phyloP scores from a whole-genome alignment of 352 stramenopile species.

The Phytophthora kernoviae region DNA sequence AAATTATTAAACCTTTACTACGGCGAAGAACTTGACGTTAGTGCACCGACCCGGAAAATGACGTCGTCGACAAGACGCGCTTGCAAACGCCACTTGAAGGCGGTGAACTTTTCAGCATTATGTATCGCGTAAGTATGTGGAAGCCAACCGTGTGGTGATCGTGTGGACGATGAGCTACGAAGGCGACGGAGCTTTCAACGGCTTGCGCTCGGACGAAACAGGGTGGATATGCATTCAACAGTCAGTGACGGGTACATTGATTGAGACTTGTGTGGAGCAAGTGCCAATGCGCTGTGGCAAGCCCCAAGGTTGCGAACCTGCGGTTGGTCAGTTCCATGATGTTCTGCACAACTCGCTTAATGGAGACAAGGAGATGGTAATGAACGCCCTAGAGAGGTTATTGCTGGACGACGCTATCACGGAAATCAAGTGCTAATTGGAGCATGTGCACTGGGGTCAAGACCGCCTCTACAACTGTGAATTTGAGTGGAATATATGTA shows the following conservation, averaged over 20 bases:
- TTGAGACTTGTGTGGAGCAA: conserved; percentile 40
- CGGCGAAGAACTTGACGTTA: background rate
- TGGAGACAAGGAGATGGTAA: conserved; percentile 17
- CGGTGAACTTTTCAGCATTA: conserved; percentile 8
- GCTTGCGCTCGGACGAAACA: conserved; percentile 31
- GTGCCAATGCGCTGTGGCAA: conserved; percentile 22
- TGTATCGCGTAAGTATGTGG: conserved; percentile 44
- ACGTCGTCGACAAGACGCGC: conserved; percentile 33
- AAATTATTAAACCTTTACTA: conserved; percentile 8
- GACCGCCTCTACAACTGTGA: too few relatives aligned
- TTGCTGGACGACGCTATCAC: conserved; percentile 20
- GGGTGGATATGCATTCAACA: conserved; percentile 20
- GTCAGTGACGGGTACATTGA: conserved; percentile 11
- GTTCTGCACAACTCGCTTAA: conserved; percentile 14
- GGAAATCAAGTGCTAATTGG: conserved; percentile 21
- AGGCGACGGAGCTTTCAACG: conserved; percentile 27
- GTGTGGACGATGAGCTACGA: conserved; percentile 55
- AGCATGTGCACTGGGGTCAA: too few relatives aligned
- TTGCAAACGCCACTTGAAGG: conserved; percentile 8
- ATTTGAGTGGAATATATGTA: too few relatives aligned
- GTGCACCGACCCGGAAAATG: conserved; percentile 14
- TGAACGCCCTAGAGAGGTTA: conserved; percentile 12
- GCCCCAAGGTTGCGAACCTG: conserved; percentile 4
- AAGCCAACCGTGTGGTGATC: conserved; percentile 43
- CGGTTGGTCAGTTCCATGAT: conserved; percentile 24